Percentiles rank a stretch among this genome's conserved stretches.
phyloP scores from a whole-genome alignment of 192 early-diverging fungal genomes.

The Funneliformis mosseae region DNA sequence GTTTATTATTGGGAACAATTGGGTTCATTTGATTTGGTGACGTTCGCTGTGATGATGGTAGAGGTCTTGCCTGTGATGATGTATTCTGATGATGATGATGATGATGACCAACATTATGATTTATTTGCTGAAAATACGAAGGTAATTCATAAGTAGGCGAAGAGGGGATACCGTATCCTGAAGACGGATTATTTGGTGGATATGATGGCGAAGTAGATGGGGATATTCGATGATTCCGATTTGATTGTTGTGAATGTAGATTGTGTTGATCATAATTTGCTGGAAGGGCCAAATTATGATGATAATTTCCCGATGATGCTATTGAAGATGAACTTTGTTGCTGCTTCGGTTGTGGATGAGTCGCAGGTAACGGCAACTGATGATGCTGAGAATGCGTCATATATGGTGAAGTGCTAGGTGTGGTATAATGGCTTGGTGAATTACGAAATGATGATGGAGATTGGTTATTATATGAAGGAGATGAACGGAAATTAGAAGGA shows the following conservation, averaged over 20 bases:
- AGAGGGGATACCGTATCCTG: neutral
- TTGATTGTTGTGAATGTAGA: neutral
- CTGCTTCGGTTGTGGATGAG: neutral
- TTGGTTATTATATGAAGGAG: neutral
- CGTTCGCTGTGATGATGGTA: neutral
- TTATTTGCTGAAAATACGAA: neutral
- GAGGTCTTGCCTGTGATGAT: neutral
- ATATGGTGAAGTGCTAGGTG: constrained; percentile 19
- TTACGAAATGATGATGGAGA: constrained; percentile 1
- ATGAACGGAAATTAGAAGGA: neutral
- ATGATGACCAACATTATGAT: neutral
- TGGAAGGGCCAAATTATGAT: neutral
- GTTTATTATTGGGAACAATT: neutral
- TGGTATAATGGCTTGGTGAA: constrained; percentile 2
- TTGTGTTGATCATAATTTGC: constrained; percentile 3
- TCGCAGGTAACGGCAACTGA: neutral
- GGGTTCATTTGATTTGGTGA: neutral
- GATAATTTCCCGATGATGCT: constrained; percentile 9
- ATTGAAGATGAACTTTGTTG: neutral
- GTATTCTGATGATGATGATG: neutral
- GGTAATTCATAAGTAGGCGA: neutral
- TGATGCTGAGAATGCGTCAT: neutral
- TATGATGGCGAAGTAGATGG: constrained; percentile 26
- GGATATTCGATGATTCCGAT: constrained; percentile 2
- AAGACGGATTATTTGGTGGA: neutral